Conservation (phyloP, 768 basidiomycete genomes). For the Russula abietina region DNA sequence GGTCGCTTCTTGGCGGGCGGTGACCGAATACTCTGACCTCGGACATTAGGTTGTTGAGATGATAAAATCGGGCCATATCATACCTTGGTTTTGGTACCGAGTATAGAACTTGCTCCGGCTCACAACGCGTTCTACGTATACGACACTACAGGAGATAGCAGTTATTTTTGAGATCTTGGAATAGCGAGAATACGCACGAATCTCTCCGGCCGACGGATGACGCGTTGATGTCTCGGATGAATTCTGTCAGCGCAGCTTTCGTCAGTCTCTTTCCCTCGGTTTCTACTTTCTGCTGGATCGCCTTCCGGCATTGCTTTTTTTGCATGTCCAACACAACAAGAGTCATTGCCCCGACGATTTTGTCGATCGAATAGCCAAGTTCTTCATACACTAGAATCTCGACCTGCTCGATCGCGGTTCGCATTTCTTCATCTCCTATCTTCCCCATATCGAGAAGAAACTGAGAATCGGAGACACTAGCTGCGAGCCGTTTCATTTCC, state of each 20-base stretch:
- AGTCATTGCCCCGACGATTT: conserved; percentile 3
- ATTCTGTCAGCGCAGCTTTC: background rate
- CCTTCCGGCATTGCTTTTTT: conserved; percentile 1
- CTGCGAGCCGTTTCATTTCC: conserved; percentile 12
- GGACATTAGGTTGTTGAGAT: background rate
- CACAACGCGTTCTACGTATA: background rate
- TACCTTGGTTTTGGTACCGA: conserved; percentile 6
- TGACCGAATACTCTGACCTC: conserved; percentile 12
- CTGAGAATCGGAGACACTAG: background rate
- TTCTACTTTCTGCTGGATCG: conserved; percentile 10
- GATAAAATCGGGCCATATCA: background rate
- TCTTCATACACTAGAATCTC: background rate
- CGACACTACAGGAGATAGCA: background rate
- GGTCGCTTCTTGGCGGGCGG: background rate
- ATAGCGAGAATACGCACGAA: conserved; percentile 5
- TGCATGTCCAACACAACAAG: conserved; percentile 14
- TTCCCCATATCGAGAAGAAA: conserved; percentile 15
- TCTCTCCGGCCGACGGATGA: background rate
- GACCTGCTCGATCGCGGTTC: conserved; percentile 3
- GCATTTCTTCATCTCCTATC: background rate
- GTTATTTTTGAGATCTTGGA: background rate
- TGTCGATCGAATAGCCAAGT: conserved; percentile 8
- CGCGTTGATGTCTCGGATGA: conserved; percentile 15
- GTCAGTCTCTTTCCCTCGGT: background rate
- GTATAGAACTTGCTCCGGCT: background rate